Evolutionary conservation across 2,329 filamentous ascomycete species (phyloP).

Genomic region (Chrysoporthe austroafricana): DNA sequence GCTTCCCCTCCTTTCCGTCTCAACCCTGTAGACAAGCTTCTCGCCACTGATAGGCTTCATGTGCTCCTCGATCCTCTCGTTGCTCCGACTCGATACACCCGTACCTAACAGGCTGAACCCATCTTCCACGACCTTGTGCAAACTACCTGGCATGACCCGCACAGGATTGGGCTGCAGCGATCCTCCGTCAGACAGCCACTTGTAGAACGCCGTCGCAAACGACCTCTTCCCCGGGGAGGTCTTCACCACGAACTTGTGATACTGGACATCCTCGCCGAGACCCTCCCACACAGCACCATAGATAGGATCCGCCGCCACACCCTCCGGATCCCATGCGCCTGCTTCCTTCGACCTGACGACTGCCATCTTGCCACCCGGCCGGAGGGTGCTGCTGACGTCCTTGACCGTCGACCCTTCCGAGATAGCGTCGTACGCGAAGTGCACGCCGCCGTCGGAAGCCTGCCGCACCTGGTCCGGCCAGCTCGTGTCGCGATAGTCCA

Average conservation of each 20-base stretch:
- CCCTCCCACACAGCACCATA: slow-evolving; percentile 50
- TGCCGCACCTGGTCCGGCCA: slow-evolving; percentile 40
- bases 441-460: slow-evolving; percentile 36
- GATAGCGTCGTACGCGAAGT: slow-evolving; percentile 45
- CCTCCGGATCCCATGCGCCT: slow-evolving; percentile 36
- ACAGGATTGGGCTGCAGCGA: slow-evolving; percentile 38
- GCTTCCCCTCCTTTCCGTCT: slow-evolving; percentile 17
- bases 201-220: slow-evolving; percentile 43
- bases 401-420: slow-evolving; percentile 44
- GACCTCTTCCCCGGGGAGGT: slow-evolving; percentile 34
- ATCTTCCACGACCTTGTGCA: slow-evolving; percentile 35
- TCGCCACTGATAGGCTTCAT: slow-evolving; percentile 47
- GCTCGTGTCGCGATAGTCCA: slow-evolving; percentile 42
- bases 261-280: slow-evolving; percentile 44
- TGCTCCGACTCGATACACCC: slow-evolving; percentile 34
- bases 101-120: slow-evolving; percentile 36
- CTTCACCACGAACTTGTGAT: slow-evolving; percentile 38
- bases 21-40: slow-evolving; percentile 41
- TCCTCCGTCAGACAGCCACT: slow-evolving; percentile 37
- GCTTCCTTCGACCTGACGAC: slow-evolving; percentile 38
- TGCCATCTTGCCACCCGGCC: slow-evolving; percentile 34
- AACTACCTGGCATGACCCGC: slow-evolving; percentile 39
- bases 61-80: slow-evolving; percentile 34
- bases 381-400: slow-evolving; percentile 36
- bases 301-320: slow-evolving; percentile 38